Evolutionary conservation across 768 basidiomycete genomes (phyloP).

Genomic region (Pleurotus giganteus): DNA sequence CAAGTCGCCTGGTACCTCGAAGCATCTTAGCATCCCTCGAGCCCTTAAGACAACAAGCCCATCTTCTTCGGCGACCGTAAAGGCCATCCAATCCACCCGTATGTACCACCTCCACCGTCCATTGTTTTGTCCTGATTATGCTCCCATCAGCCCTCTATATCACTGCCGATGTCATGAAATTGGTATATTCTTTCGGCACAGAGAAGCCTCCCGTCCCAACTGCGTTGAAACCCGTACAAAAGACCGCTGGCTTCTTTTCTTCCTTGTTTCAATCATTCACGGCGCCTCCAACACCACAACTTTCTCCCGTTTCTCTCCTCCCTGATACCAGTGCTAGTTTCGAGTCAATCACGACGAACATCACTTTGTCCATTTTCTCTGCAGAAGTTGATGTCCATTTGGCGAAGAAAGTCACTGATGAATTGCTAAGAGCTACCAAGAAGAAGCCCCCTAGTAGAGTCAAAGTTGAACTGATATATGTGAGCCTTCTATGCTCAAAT

Average conservation of each 20-base stretch:
- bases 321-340: conserved; percentile 35
- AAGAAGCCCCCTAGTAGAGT: conserved; percentile 83
- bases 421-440: conserved; percentile 89
- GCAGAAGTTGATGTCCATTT: conserved; percentile 64
- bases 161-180: conserved; percentile 76
- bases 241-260: conserved; percentile 47
- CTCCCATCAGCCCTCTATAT: conserved; percentile 64
- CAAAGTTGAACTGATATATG: conserved; percentile 84
- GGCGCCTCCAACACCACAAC: conserved; percentile 33
- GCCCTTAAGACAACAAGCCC: conserved; percentile 56
- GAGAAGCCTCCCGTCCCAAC: conserved; percentile 48
- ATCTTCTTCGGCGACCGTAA: conserved; percentile 66
- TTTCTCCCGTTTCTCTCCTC: conserved; percentile 30
- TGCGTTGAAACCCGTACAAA: conserved; percentile 26
- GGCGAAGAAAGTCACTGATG: conserved; percentile 62
- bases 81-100: conserved; percentile 63
- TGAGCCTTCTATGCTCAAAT: conserved; percentile 29
- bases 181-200: conserved; percentile 67
- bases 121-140: background rate
- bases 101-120: conserved; percentile 19
- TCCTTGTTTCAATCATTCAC: conserved; percentile 35
- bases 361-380: conserved; percentile 63
- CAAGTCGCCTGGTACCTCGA: conserved; percentile 58
- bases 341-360: conserved; percentile 46
- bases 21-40: conserved; percentile 49